phyloP scores from a whole-genome alignment of 106 monocot species.

The Narthecium ossifragum region DNA sequence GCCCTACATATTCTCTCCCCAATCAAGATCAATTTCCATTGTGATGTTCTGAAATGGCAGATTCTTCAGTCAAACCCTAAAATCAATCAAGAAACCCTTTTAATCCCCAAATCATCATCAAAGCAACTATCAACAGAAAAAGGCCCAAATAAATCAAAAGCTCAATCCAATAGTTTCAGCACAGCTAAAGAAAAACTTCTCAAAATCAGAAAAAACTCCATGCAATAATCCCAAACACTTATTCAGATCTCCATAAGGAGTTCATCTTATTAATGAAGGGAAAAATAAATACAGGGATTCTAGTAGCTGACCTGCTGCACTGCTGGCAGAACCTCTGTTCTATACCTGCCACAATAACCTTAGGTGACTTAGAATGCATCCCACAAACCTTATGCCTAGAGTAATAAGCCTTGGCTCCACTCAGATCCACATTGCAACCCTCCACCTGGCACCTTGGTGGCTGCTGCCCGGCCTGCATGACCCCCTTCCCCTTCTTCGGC shows the following conservation, averaged over 20 bases:
- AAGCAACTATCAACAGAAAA: too few relatives aligned
- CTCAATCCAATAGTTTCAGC: too few relatives aligned
- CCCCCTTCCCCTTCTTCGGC: conserved; percentile 25
- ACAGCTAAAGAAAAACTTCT: too few relatives aligned
- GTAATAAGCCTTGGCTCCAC: conserved; percentile 13
- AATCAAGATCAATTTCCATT: too few relatives aligned
- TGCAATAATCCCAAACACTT: too few relatives aligned
- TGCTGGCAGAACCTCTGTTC: conserved; percentile 52
- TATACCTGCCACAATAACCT: conserved; percentile 25
- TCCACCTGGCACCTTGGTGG: conserved; percentile 46
- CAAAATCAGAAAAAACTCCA: background rate
- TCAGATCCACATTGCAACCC: conserved; percentile 43
- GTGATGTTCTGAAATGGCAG: too few relatives aligned
- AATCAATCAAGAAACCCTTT: too few relatives aligned
- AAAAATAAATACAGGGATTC: background rate
- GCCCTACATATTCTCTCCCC: too few relatives aligned
- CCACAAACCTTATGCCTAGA: conserved; percentile 19
- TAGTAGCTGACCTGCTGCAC: conserved; percentile 35
- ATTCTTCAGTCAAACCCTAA: too few relatives aligned
- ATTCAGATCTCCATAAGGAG: too few relatives aligned
- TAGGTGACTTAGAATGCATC: conserved; percentile 32
- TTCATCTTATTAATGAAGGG: too few relatives aligned
- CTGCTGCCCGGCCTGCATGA: conserved; percentile 15
- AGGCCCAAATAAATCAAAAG: too few relatives aligned
- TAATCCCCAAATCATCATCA: background rate